phyloP scores from a whole-genome alignment of 257 asterid species.

The Agastache rugosa region DNA sequence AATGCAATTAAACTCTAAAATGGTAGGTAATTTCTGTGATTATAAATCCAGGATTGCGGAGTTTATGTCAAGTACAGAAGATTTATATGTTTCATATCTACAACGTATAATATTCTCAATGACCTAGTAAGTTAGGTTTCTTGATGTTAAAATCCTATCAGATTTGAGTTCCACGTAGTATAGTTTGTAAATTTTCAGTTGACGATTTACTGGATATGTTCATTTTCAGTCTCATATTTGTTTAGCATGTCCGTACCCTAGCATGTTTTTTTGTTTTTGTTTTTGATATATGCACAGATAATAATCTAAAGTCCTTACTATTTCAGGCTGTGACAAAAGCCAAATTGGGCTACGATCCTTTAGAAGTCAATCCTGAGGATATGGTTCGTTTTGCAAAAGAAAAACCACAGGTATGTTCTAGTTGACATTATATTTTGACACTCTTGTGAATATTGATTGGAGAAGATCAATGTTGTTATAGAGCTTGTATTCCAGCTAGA shows the following conservation, averaged over 20 bases:
- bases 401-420: slow-evolving; percentile 82
- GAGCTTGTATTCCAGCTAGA: slow-evolving; percentile 30
- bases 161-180: slow-evolving; percentile 8
- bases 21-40: slow-evolving; percentile 19
- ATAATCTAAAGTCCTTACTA: slow-evolving; percentile 5
- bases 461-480: neutral
- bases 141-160: slow-evolving; percentile 24
- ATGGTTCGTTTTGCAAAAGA: slow-evolving; percentile 99
- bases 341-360: slow-evolving; percentile 94
- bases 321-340: slow-evolving; percentile 97
- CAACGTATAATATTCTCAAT: neutral
- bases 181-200: slow-evolving; percentile 15
- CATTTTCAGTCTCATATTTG: slow-evolving; percentile 23
- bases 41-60: too few relatives aligned
- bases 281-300: neutral
- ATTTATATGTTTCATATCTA: neutral
- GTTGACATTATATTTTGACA: slow-evolving; percentile 19
- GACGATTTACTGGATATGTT: slow-evolving; percentile 11
- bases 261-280: neutral
- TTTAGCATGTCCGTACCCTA: slow-evolving; percentile 19
- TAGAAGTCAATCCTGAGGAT: slow-evolving; percentile 99
- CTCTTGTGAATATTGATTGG: slow-evolving; percentile 26
- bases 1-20: slow-evolving; percentile 19
- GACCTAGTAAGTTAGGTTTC: slow-evolving; percentile 11
- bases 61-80: too few relatives aligned